Percentiles rank a stretch among this genome's conserved stretches.
Conservation (phyloP, 2,329 filamentous ascomycete genomes). For the Sporothrix brunneoviolacea region DNA sequence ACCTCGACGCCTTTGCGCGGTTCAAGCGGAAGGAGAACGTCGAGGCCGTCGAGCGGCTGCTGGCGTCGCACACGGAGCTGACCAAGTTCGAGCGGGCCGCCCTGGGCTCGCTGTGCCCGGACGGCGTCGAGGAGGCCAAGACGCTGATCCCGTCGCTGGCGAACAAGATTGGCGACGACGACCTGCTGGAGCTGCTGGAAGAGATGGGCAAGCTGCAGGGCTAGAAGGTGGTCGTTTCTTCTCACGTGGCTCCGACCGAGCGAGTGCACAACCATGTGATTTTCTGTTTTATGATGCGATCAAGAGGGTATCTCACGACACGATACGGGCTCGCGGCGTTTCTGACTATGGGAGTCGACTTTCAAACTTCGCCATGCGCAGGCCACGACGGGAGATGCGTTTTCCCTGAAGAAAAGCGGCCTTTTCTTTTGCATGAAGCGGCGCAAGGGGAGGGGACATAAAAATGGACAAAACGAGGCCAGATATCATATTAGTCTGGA, state of each 20-base stretch:
- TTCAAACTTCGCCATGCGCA: no score
- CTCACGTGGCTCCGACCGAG: no score
- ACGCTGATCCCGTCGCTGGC: slow-evolving; percentile 84
- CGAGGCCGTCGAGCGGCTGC: slow-evolving; percentile 83
- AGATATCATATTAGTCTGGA: no score
- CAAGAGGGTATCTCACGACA: background rate
- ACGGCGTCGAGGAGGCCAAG: slow-evolving; percentile 90
- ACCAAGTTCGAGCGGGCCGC: slow-evolving; percentile 92
- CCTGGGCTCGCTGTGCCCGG: slow-evolving; percentile 85
- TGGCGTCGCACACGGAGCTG: slow-evolving; percentile 71
- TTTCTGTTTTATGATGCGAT: background rate
- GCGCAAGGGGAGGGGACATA: no score
- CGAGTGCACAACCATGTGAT: background rate
- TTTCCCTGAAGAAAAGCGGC: no score
- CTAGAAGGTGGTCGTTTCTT: slow-evolving; percentile 5
- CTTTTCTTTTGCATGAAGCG: no score
- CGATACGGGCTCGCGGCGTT: background rate
- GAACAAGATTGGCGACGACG: slow-evolving; percentile 85
- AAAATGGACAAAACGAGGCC: no score
- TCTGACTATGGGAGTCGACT: background rate
- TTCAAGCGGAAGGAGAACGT: slow-evolving; percentile 95
- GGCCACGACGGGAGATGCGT: no score
- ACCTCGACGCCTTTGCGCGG: slow-evolving; percentile 88
- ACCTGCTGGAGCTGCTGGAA: slow-evolving; percentile 79
- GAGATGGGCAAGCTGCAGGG: slow-evolving; percentile 76